A percentile compares a stretch with the other conserved stretches of the same genome.
These are phyloP conservation scores for Phytophthora macrochlamydospora DNA, from an alignment of 352 stramenopile species.

Conservation along the genomic window DNA sequence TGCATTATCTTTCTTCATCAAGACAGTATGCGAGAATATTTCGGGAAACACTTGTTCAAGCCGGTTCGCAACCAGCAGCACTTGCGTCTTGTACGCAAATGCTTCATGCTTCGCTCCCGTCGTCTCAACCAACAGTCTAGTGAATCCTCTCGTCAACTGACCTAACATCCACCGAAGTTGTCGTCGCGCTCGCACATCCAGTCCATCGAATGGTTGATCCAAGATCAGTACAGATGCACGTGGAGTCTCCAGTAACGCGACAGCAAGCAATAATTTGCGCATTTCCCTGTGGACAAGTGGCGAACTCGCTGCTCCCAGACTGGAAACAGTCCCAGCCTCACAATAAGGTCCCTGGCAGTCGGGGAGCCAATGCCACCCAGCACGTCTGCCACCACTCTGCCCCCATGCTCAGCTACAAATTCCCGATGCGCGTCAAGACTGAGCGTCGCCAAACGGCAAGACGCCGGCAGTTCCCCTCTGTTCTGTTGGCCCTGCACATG, in stretches of 20 bases:
- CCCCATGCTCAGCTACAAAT: slow-evolving; percentile 68
- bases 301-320: slow-evolving; percentile 83
- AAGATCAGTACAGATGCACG: slow-evolving; percentile 82
- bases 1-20: slow-evolving; percentile 36
- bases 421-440: slow-evolving; percentile 89
- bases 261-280: slow-evolving; percentile 90
- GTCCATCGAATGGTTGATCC: slow-evolving; percentile 93
- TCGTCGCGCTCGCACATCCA: slow-evolving; percentile 84
- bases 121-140: slow-evolving; percentile 89
- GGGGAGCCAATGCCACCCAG: slow-evolving; percentile 70
- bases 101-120: slow-evolving; percentile 71
- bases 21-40: slow-evolving; percentile 69
- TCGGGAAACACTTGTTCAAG: slow-evolving; percentile 89
- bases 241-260: slow-evolving; percentile 79
- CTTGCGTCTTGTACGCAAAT: slow-evolving; percentile 87
- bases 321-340: slow-evolving; percentile 92
- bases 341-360: slow-evolving; percentile 87
- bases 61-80: slow-evolving; percentile 89
- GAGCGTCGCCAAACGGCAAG: slow-evolving; percentile 47
- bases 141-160: slow-evolving; percentile 88
- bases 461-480: slow-evolving; percentile 26
- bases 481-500: slow-evolving; percentile 25
- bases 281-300: slow-evolving; percentile 94
- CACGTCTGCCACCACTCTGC: slow-evolving; percentile 66
- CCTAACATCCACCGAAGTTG: slow-evolving; percentile 87